A percentile compares a stretch with the other conserved stretches of the same genome.
Evolutionary conservation across 768 basidiomycete species (phyloP).

Genomic region (Boletus subparvulus): DNA sequence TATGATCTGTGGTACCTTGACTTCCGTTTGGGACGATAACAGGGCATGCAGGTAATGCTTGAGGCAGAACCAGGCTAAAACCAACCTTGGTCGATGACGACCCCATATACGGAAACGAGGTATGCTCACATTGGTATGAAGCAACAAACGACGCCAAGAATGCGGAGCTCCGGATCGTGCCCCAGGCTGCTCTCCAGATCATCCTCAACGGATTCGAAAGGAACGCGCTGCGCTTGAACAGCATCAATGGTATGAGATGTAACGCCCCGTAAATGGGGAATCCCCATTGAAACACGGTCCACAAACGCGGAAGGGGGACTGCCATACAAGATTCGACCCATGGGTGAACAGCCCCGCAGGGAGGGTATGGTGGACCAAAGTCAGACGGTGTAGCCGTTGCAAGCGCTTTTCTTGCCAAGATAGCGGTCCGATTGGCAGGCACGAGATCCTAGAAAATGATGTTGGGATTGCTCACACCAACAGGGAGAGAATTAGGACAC

Average conservation of each 20-base stretch:
- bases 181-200: constrained; percentile 61
- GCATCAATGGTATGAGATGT: constrained; percentile 82
- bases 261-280: constrained; percentile 83
- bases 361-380: constrained; percentile 52
- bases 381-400: constrained; percentile 34
- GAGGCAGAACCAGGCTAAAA: constrained; percentile 59
- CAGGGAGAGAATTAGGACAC: constrained; percentile 34
- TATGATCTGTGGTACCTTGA: constrained; percentile 45
- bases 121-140: constrained; percentile 72
- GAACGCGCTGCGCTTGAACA: constrained; percentile 76
- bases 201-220: constrained; percentile 63
- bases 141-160: constrained; percentile 84
- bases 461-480: background rate
- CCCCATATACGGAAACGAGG: background rate
- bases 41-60: constrained; percentile 58
- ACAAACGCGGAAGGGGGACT: constrained; percentile 58
- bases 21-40: constrained; percentile 39
- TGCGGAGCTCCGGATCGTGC: constrained; percentile 79
- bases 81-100: background rate
- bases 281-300: constrained; percentile 82
- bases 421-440: constrained; percentile 45
- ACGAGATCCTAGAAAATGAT: constrained; percentile 50
- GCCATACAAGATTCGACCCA: constrained; percentile 50
- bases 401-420: constrained; percentile 46
- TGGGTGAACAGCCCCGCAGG: constrained; percentile 81